A percentile compares a stretch with the other conserved stretches of the same genome.
These are phyloP conservation scores for Guillardia theta DNA, from an alignment of 78 protist genomes.

Conservation along the genomic window DNA sequence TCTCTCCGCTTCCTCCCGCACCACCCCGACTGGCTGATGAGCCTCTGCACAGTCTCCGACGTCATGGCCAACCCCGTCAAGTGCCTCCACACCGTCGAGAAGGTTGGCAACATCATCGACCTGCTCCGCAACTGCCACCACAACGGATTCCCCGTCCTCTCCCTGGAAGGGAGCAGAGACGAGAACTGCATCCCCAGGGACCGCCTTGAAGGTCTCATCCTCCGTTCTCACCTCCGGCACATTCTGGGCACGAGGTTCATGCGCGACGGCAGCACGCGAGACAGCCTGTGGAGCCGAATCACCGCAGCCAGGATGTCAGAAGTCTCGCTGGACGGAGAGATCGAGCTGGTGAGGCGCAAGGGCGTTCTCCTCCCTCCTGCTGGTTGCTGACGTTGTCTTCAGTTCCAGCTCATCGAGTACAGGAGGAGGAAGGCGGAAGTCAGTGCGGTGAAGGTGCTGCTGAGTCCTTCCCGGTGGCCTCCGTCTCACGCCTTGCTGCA, in stretches of 20 bases:
- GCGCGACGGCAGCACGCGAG: neutral
- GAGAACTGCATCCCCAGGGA: neutral
- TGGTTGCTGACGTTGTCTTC: too few relatives aligned
- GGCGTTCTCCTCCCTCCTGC: too few relatives aligned
- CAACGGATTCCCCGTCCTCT: conserved; percentile 34
- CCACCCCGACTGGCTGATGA: conserved; percentile 11
- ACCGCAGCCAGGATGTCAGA: neutral
- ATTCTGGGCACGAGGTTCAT: neutral
- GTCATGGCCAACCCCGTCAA: neutral
- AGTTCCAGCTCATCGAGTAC: too few relatives aligned
- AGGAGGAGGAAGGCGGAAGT: neutral
- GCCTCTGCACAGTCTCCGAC: neutral
- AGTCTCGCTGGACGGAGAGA: neutral
- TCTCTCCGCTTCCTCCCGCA: conserved; percentile 20
- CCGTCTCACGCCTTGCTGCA: too few relatives aligned
- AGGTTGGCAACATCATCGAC: conserved; percentile 7
- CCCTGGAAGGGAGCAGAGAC: neutral
- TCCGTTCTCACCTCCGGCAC: conserved; percentile 11
- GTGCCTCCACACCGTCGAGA: neutral
- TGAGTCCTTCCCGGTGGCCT: too few relatives aligned
- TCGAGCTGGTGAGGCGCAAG: too few relatives aligned
- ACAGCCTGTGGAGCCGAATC: neutral
- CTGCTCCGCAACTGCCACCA: neutral
- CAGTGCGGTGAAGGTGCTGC: neutral
- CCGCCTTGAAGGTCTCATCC: neutral